These are phyloP conservation scores for Annulohypoxylon maeteangense DNA, from an alignment of 495 filamentous ascomycete genomes.

Conservation along the genomic window DNA sequence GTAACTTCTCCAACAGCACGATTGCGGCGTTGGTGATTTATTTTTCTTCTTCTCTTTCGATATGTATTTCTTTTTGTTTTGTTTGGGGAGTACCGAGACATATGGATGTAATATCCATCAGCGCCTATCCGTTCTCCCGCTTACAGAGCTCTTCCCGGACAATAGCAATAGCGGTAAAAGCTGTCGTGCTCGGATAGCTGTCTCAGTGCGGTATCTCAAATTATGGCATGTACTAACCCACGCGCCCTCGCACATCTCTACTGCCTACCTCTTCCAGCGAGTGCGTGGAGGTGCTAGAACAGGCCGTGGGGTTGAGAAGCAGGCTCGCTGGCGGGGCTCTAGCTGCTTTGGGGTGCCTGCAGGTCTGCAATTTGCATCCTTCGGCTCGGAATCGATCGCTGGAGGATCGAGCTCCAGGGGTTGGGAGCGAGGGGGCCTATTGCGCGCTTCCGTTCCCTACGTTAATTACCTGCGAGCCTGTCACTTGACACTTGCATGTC, in stretches of 20 bases:
- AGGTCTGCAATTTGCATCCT: conserved; percentile 31
- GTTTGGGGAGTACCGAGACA: neutral
- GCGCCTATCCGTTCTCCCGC: neutral
- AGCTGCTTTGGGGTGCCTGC: conserved; percentile 15
- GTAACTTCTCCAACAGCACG: conserved; percentile 23
- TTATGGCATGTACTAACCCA: conserved; percentile 8
- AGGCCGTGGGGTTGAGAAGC: conserved; percentile 29
- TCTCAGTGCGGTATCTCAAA: neutral
- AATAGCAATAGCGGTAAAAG: neutral
- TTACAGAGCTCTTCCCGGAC: neutral
- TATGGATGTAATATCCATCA: neutral
- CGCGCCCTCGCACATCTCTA: no score
- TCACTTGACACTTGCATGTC: neutral
- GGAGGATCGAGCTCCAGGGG: conserved; percentile 5
- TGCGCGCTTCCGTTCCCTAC: neutral
- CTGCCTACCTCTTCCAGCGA: no score
- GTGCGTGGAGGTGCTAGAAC: neutral
- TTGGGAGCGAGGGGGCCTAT: neutral
- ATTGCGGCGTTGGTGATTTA: conserved; percentile 23
- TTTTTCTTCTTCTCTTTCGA: no score
- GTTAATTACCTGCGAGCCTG: conserved; percentile 8
- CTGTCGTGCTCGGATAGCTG: neutral
- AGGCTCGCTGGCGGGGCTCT: conserved; percentile 27
- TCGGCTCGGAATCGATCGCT: conserved; percentile 27
- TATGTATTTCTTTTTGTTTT: neutral